Percentiles rank a stretch among this genome's conserved stretches.
phyloP scores from a whole-genome alignment of 441 rosid species.

The Iberis amara region DNA sequence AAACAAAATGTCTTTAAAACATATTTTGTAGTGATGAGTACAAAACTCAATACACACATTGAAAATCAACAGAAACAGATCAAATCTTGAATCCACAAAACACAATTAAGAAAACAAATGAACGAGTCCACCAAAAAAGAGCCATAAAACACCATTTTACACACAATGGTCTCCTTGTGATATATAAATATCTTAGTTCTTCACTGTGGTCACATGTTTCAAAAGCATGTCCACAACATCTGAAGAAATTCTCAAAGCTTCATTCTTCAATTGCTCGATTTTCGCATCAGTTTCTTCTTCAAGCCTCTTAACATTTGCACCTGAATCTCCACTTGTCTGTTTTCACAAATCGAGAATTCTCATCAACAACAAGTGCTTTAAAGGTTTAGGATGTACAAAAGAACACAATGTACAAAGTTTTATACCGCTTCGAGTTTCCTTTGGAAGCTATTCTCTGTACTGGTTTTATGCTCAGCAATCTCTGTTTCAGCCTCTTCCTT shows the following conservation, averaged over 20 bases:
- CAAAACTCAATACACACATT: too few species aligned
- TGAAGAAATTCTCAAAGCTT: slow-evolving; percentile 55
- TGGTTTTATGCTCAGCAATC: slow-evolving; percentile 55
- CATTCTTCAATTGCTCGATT: slow-evolving; percentile 54
- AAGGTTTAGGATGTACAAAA: neutral
- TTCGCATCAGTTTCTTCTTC: slow-evolving; percentile 73
- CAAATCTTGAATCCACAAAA: too few species aligned
- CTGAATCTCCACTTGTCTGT: slow-evolving; percentile 75
- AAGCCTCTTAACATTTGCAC: slow-evolving; percentile 86
- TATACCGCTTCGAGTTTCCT: slow-evolving; percentile 57
- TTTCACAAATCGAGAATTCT: slow-evolving; percentile 3
- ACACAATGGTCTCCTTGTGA: slow-evolving; percentile 12
- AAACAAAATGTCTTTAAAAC: too few species aligned
- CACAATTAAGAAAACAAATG: neutral
- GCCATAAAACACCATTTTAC: neutral
- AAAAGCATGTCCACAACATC: slow-evolving; percentile 71
- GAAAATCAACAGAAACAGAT: too few species aligned
- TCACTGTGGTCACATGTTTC: slow-evolving; percentile 46
- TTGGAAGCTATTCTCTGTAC: slow-evolving; percentile 61
- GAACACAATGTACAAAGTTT: neutral
- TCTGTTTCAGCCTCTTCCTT: slow-evolving; percentile 79
- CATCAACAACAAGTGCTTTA: slow-evolving; percentile 9
- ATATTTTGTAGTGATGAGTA: too few species aligned
- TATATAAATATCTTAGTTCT: slow-evolving; percentile 25
- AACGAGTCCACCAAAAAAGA: slow-evolving; percentile 1